Evolutionary conservation across 331 rosid genomes (phyloP).

Genomic region (Acacia concinna): DNA sequence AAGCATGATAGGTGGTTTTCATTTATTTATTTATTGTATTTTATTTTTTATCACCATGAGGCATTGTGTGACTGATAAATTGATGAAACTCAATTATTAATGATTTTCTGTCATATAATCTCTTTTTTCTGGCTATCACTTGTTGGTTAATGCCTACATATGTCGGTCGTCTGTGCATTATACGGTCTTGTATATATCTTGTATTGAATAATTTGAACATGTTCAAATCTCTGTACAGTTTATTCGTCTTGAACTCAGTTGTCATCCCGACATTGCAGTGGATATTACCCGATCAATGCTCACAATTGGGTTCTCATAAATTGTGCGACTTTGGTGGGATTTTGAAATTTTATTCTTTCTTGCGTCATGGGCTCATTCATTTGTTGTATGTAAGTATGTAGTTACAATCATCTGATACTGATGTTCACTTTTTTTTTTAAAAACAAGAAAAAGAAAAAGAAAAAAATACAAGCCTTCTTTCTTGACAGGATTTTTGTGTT

Average conservation of each 20-base stretch:
- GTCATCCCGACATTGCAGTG: slow-evolving; percentile 69
- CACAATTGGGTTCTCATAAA: slow-evolving; percentile 48
- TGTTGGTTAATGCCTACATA: slow-evolving; percentile 6
- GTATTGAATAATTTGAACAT: slow-evolving; percentile 23
- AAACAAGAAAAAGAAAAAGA: too few relatives aligned
- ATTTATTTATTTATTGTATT: too few relatives aligned
- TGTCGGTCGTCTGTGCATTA: not conserved
- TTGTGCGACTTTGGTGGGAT: slow-evolving; percentile 46
- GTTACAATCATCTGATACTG: slow-evolving; percentile 3
- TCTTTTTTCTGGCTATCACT: not conserved
- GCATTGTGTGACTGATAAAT: not conserved
- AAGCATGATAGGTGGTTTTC: not conserved
- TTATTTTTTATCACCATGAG: not conserved
- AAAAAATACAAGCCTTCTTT: not conserved
- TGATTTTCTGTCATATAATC: not conserved
- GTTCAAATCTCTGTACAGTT: slow-evolving; percentile 53
- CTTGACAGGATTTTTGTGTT: not conserved
- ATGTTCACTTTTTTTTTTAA: not conserved
- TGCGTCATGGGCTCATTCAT: slow-evolving; percentile 62
- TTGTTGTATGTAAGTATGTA: slow-evolving; percentile 78
- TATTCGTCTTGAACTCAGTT: slow-evolving; percentile 62
- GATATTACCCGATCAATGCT: slow-evolving; percentile 77
- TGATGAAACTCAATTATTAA: not conserved
- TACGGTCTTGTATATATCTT: not conserved
- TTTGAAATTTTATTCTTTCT: slow-evolving; percentile 65